These are phyloP conservation scores for Fusarium camptoceras DNA, from an alignment of 2,329 filamentous ascomycete genomes.

Conservation along the genomic window DNA sequence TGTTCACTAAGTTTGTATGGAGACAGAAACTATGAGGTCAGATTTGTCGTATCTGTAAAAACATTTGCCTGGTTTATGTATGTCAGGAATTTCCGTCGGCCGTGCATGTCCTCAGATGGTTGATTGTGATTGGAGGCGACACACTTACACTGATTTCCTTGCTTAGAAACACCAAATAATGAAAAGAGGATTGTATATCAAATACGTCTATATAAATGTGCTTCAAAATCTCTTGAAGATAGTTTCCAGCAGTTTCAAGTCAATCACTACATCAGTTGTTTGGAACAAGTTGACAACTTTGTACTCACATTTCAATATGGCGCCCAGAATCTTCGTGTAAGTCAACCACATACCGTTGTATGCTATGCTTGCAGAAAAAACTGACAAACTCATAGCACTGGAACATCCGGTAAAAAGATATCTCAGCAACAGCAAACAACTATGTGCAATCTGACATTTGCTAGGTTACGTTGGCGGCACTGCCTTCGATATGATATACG, in stretches of 20 bases:
- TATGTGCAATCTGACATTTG: not conserved
- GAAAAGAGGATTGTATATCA: not conserved
- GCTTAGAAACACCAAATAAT: not conserved
- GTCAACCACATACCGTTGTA: constrained; percentile 16
- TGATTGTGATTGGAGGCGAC: not conserved
- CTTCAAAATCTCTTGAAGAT: not conserved
- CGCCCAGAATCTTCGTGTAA: constrained; percentile 58
- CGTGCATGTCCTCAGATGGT: not conserved
- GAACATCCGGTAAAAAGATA: constrained; percentile 55
- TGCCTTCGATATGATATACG: constrained; percentile 57
- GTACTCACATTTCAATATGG: constrained; percentile 47
- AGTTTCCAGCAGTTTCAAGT: not conserved
- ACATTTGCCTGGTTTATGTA: not conserved
- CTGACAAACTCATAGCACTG: constrained; percentile 50
- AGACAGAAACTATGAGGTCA: not conserved
- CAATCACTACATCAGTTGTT: too few species aligned
- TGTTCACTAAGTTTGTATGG: not conserved
- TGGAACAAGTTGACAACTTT: not conserved
- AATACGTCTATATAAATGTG: not conserved
- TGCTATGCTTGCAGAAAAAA: not conserved
- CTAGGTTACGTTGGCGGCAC: constrained; percentile 66
- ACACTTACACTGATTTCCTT: not conserved
- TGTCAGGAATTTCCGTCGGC: not conserved
- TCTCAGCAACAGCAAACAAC: fast-evolving
- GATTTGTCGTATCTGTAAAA: not conserved